phyloP scores from a whole-genome alignment of 768 basidiomycete genomes.

The Piloderma croceum region DNA sequence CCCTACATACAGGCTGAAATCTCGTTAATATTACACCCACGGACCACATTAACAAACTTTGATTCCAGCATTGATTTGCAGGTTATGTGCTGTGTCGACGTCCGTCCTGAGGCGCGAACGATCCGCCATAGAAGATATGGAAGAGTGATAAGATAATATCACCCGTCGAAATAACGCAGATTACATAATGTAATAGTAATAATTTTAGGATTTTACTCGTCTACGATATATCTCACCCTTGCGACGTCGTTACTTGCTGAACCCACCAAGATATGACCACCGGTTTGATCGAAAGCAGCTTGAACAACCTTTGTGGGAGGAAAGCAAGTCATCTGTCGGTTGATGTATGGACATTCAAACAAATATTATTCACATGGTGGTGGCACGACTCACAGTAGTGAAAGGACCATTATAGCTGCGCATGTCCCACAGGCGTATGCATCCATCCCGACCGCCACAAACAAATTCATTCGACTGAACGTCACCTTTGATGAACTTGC shows the following conservation, averaged over 20 bases:
- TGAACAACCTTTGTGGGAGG: too few species aligned
- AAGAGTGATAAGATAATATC: too few species aligned
- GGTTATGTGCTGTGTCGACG: constrained; percentile 49
- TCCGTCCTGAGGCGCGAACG: too few species aligned
- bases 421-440: constrained; percentile 44
- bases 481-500: constrained; percentile 42
- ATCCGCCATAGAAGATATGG: too few species aligned
- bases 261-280: too few species aligned
- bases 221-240: too few species aligned
- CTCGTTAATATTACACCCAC: constrained; percentile 2
- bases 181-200: background rate
- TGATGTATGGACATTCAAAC: too few species aligned
- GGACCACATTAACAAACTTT: constrained; percentile 37
- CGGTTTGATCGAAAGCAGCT: too few species aligned
- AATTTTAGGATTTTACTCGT: background rate
- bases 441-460: constrained; percentile 39
- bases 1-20: constrained; percentile 35
- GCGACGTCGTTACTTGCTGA: too few species aligned
- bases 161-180: too few species aligned
- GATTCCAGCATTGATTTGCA: constrained; percentile 56
- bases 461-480: constrained; percentile 29
- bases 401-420: constrained; percentile 28
- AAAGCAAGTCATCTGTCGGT: too few species aligned
- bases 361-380: background rate
- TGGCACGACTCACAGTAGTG: constrained; percentile 16